Percentiles rank a stretch among this genome's conserved stretches.
Conservation (phyloP, 345 rosid species). For the Stellera chamaejasme region DNA sequence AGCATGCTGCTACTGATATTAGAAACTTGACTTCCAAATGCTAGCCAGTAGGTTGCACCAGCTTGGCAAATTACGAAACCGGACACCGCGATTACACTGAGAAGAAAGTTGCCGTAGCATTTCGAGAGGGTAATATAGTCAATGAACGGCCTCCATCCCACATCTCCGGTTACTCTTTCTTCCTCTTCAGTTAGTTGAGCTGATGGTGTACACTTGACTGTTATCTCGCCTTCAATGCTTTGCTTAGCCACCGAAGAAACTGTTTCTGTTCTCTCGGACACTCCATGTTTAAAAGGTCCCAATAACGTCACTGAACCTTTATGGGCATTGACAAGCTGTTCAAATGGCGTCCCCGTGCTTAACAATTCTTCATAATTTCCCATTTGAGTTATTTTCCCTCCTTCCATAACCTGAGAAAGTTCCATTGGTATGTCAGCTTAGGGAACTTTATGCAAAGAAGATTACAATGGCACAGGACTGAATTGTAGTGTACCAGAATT, state of each 20-base stretch:
- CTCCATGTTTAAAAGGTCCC: conserved; percentile 19
- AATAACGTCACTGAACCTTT: conserved; percentile 40
- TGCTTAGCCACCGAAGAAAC: conserved; percentile 18
- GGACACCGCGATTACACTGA: conserved; percentile 23
- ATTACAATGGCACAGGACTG: neutral
- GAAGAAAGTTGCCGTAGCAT: conserved; percentile 29
- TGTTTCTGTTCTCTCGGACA: conserved; percentile 7
- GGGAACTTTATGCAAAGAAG: neutral
- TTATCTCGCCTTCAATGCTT: conserved; percentile 21
- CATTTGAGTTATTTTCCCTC: conserved; percentile 44
- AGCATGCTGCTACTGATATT: conserved; percentile 27
- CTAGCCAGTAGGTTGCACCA: conserved; percentile 69
- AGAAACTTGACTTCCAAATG: conserved; percentile 49
- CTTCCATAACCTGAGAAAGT: conserved; percentile 47
- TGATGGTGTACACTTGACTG: conserved; percentile 21
- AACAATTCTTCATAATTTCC: conserved; percentile 59
- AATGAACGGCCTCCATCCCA: conserved; percentile 51
- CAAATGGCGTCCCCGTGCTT: conserved; percentile 47
- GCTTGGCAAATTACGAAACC: conserved; percentile 49
- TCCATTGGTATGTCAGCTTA: neutral
- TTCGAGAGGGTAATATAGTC: conserved; percentile 50
- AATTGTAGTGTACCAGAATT: conserved; percentile 35
- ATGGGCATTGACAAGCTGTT: conserved; percentile 71
- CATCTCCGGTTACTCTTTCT: conserved; percentile 51
- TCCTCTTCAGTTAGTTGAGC: conserved; percentile 62